Conservation (phyloP, 208 protist genomes). For the Histomonas meleagridis region DNA sequence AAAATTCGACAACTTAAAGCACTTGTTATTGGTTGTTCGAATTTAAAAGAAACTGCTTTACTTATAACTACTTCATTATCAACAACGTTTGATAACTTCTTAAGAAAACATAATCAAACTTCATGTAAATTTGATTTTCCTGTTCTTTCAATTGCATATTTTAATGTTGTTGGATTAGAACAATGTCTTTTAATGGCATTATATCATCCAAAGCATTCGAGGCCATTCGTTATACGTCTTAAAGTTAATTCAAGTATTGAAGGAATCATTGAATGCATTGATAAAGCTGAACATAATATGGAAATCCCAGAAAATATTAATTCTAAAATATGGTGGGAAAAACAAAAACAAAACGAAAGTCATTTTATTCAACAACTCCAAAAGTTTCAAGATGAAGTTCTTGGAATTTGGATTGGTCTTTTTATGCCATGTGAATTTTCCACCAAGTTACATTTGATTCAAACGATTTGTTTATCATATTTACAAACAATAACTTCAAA, state of each 20-base stretch:
- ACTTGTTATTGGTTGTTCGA: background rate
- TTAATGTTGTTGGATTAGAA: background rate
- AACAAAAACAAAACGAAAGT: background rate
- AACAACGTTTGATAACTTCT: background rate
- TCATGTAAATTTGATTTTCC: background rate
- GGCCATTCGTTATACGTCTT: background rate
- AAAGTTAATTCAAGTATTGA: background rate
- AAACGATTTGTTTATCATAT: too few relatives aligned
- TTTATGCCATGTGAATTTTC: background rate
- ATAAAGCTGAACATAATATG: background rate
- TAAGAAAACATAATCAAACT: background rate
- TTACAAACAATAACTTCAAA: too few relatives aligned
- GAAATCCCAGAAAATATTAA: background rate
- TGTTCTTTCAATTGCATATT: background rate
- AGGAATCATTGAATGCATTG: background rate
- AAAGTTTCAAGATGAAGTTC: background rate
- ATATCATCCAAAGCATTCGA: background rate
- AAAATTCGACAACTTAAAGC: background rate
- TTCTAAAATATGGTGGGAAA: conserved; percentile 14
- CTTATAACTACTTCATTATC: background rate
- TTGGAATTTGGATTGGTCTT: background rate
- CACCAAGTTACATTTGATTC: background rate
- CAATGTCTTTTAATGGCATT: background rate
- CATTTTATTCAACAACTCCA: background rate
- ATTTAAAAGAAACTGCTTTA: background rate